Evolutionary conservation across 495 filamentous ascomycete genomes (phyloP).

Genomic region (Aspergillus olivimuriae): DNA sequence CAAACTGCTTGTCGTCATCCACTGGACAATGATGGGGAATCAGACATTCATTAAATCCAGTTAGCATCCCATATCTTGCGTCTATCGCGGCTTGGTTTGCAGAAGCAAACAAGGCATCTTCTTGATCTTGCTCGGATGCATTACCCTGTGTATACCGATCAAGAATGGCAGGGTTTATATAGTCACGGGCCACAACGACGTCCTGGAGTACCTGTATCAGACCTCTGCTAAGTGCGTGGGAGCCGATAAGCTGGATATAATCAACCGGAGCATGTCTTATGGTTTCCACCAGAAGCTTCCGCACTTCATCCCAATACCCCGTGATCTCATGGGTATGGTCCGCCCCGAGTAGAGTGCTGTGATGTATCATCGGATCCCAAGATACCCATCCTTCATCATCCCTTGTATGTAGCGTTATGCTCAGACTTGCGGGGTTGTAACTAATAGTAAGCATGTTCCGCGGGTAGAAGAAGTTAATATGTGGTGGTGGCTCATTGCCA

Average conservation of each 20-base stretch:
- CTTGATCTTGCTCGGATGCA: background rate
- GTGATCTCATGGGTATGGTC: background rate
- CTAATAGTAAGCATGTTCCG: background rate
- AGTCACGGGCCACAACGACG: background rate
- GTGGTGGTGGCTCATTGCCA: background rate
- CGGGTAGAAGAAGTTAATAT: conserved; percentile 1
- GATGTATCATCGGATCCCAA: background rate
- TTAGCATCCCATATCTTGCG: conserved; percentile 4
- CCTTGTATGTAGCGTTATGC: conserved; percentile 1
- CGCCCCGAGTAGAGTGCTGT: conserved; percentile 4
- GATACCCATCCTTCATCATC: background rate
- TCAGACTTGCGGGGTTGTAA: conserved; percentile 5
- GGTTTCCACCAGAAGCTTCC: background rate
- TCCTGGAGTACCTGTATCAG: background rate
- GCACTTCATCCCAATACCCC: conserved; percentile 2
- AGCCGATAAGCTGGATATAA: conserved; percentile 3
- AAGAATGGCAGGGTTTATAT: conserved; percentile 5
- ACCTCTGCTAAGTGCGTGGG: background rate
- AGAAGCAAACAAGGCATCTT: conserved; percentile 2
- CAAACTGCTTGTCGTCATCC: conserved; percentile 4
- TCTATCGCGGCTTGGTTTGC: background rate
- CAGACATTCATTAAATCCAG: background rate
- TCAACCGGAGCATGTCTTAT: conserved; percentile 1
- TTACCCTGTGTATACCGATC: conserved; percentile 1
- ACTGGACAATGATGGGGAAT: conserved; percentile 2